Evolutionary conservation across 768 basidiomycete genomes (phyloP).

Genomic region (Neoboletus brunneissimus): DNA sequence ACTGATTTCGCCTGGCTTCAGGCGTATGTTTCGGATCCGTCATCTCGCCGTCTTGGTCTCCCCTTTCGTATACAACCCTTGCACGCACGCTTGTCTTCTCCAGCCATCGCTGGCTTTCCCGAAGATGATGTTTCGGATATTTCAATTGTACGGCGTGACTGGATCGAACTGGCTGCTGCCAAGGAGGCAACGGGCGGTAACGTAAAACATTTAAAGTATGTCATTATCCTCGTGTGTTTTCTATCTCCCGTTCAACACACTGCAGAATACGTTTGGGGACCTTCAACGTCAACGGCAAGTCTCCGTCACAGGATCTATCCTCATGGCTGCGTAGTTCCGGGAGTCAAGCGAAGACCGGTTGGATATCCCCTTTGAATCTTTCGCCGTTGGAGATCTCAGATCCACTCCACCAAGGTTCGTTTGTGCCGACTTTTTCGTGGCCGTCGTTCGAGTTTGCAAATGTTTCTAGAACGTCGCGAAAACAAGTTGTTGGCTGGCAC

Average conservation of each 20-base stretch:
- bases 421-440: background rate
- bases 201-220: constrained; percentile 26
- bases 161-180: constrained; percentile 50
- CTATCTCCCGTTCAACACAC: background rate
- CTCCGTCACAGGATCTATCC: constrained; percentile 69
- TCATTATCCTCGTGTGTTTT: background rate
- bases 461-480: constrained; percentile 9
- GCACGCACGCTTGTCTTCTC: constrained; percentile 58
- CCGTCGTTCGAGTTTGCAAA: background rate
- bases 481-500: background rate
- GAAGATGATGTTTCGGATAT: constrained; percentile 63
- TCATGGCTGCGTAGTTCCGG: constrained; percentile 51
- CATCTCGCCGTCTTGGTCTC: constrained; percentile 42
- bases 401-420: constrained; percentile 24
- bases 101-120: constrained; percentile 57
- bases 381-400: constrained; percentile 35
- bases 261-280: constrained; percentile 67
- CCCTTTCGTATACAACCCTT: constrained; percentile 47
- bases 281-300: constrained; percentile 82
- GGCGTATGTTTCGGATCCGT: constrained; percentile 6
- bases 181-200: constrained; percentile 25
- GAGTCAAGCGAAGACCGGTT: constrained; percentile 8
- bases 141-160: constrained; percentile 57
- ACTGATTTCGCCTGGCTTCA: constrained; percentile 22
- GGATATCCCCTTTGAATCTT: constrained; percentile 36